A percentile compares a stretch with the other conserved stretches of the same genome.
These are phyloP conservation scores for Plasmodium knowlesi DNA, from an alignment of 169 alveolate species.

Conservation along the genomic window DNA sequence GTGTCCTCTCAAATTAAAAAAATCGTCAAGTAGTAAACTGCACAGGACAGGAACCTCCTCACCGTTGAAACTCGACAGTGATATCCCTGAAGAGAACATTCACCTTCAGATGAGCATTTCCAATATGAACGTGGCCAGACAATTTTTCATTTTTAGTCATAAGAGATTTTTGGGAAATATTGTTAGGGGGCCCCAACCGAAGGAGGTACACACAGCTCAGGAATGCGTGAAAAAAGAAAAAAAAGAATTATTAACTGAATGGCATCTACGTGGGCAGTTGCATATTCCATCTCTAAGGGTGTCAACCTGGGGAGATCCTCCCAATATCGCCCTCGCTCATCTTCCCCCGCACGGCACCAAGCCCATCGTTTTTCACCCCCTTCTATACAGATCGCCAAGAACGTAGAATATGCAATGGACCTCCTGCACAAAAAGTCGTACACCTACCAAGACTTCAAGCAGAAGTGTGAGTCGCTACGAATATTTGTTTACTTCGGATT, in stretches of 20 bases:
- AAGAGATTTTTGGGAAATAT: constrained; percentile 45
- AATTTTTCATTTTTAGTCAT: background rate
- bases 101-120: background rate
- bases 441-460: constrained; percentile 80
- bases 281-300: background rate
- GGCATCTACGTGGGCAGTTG: background rate
- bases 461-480: constrained; percentile 80
- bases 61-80: background rate
- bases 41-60: background rate
- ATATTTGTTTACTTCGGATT: constrained; percentile 82
- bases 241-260: background rate
- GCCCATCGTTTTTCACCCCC: background rate
- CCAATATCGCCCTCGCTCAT: background rate
- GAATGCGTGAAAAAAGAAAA: background rate
- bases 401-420: constrained; percentile 78
- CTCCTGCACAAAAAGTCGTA: constrained; percentile 74
- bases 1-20: constrained; percentile 45
- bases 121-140: constrained; percentile 10
- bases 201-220: constrained; percentile 13
- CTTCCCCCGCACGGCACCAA: background rate
- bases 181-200: constrained; percentile 61
- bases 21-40: constrained; percentile 24
- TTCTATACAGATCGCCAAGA: constrained; percentile 18
- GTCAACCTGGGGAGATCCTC: background rate
- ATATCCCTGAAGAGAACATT: background rate